phyloP scores from a whole-genome alignment of 495 filamentous ascomycete genomes.

The Talaromyces stipitatus region DNA sequence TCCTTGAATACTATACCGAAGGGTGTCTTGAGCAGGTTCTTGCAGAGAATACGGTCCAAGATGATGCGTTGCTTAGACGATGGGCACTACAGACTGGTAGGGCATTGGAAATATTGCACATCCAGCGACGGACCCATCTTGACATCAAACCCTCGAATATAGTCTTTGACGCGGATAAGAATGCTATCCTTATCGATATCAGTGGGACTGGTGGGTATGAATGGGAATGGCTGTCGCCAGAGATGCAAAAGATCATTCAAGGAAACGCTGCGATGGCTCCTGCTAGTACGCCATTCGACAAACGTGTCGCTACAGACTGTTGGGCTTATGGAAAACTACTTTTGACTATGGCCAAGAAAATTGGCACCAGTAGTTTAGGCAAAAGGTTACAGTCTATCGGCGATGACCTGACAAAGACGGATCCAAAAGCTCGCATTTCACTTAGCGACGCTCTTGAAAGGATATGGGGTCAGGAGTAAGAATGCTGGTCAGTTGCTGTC shows the following conservation, averaged over 20 bases:
- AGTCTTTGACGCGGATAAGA: slow-evolving; percentile 11
- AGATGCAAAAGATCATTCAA: slow-evolving; percentile 10
- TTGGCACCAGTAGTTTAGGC: neutral
- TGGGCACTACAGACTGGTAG: slow-evolving; percentile 11
- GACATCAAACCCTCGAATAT: slow-evolving; percentile 20
- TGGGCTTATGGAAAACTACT: slow-evolving; percentile 17
- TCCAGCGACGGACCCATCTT: slow-evolving; percentile 8
- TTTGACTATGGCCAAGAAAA: slow-evolving; percentile 8
- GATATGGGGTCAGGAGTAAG: neutral
- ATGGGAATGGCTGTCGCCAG: slow-evolving; percentile 15
- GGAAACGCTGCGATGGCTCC: slow-evolving; percentile 7
- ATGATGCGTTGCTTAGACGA: slow-evolving; percentile 7
- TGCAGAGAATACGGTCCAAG: neutral
- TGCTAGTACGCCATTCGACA: slow-evolving; percentile 4
- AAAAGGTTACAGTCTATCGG: slow-evolving; percentile 7
- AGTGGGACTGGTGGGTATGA: slow-evolving; percentile 12
- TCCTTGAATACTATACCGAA: slow-evolving; percentile 14
- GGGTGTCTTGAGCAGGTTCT: slow-evolving; percentile 11
- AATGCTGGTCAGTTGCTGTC: neutral
- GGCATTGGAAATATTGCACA: slow-evolving; percentile 9
- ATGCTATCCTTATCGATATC: slow-evolving; percentile 16
- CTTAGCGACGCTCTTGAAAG: neutral
- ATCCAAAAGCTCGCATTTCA: slow-evolving; percentile 9
- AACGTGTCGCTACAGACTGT: slow-evolving; percentile 11
- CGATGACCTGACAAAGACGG: slow-evolving; percentile 10